Base-by-base conservation (phyloP, 1,139 yeast species). In the Blastobotrys arbuscula region DNA sequence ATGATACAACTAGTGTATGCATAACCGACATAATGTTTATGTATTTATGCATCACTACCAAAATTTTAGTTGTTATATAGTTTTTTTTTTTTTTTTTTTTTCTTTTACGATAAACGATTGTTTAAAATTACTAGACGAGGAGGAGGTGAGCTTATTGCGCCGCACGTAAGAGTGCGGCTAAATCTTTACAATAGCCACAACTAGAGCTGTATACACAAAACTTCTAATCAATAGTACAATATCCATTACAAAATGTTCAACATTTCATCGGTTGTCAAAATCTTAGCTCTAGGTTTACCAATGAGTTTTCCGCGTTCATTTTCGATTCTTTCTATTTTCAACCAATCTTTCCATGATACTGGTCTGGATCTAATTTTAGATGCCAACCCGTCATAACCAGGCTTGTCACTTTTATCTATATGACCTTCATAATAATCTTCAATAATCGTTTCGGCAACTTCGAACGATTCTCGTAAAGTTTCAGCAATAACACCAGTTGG, bases 401-500 rank as follows among this genome's bases (percentile, higher is more conserved):
- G 55, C 39, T 57, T 58, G 26, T 28, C 19, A 2, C 50, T 50
- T n/a, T 43, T 53, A 34, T 56, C 56, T n/a, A 54, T 53, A 19
- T 41, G 44, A 16, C 55, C 55, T 2, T 47, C 40, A 26, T 50
- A 30, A 48, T 48, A 53, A 57, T 85, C 95, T 40, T 74, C 71
- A 18, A 82, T 61, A 0, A 88, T 69, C n/a, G 73, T 70, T 41
- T 81, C 84, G 0, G 87, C 92, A 0, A 89, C 85, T 33, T 79
- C 80, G 59, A 82, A 84, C 0, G 95, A 77, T 53, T 87, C 94
- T 74, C 84, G 76, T 86, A 92, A 87, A 0, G 98, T 88, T 15
- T 85, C 77, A 13, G 96, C 95, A 55, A 92, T 92, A 5, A 89
- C 95, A 0, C 99, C 99, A 34, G 78, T 76, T 8, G 96, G 88